Conservation (phyloP, 768 basidiomycete species). For the Cytidiella melzeri region DNA sequence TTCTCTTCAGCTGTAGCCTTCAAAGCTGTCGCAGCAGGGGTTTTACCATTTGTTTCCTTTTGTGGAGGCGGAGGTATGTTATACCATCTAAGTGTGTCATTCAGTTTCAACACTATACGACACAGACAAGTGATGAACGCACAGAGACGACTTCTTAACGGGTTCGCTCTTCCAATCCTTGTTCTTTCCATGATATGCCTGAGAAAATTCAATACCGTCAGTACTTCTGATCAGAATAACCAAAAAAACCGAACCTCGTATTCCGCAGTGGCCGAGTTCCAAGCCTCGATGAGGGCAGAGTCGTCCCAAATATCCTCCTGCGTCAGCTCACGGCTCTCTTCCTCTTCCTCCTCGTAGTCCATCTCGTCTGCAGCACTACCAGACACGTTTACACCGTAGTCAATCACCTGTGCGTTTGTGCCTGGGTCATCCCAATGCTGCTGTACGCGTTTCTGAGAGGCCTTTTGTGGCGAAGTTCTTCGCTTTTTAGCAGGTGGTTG, state of each 20-base stretch:
- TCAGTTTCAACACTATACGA: background rate
- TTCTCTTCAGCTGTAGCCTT: constrained; percentile 22
- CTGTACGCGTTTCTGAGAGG: constrained; percentile 25
- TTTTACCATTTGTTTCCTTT: constrained; percentile 7
- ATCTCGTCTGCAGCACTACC: constrained; percentile 7
- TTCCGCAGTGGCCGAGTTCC: constrained; percentile 80
- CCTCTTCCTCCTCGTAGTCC: constrained; percentile 28
- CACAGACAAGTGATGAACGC: constrained; percentile 1
- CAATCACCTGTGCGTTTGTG: constrained; percentile 18
- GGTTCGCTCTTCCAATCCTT: constrained; percentile 71
- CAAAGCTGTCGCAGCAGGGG: constrained; percentile 1
- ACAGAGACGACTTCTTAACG: constrained; percentile 70
- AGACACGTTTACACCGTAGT: constrained; percentile 26
- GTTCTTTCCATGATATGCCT: constrained; percentile 62
- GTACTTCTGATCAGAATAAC: constrained; percentile 1
- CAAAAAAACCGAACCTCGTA: constrained; percentile 45
- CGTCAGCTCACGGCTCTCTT: constrained; percentile 57
- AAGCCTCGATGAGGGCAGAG: constrained; percentile 74
- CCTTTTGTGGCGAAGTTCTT: constrained; percentile 33
- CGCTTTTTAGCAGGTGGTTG: constrained; percentile 50
- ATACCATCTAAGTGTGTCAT: constrained; percentile 61
- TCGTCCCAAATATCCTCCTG: constrained; percentile 84
- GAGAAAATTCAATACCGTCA: background rate
- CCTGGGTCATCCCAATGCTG: constrained; percentile 44
- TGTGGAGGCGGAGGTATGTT: constrained; percentile 44